Base-by-base conservation (phyloP, 1,139 yeast species). In the Zygosaccharomyces sapae region DNA sequence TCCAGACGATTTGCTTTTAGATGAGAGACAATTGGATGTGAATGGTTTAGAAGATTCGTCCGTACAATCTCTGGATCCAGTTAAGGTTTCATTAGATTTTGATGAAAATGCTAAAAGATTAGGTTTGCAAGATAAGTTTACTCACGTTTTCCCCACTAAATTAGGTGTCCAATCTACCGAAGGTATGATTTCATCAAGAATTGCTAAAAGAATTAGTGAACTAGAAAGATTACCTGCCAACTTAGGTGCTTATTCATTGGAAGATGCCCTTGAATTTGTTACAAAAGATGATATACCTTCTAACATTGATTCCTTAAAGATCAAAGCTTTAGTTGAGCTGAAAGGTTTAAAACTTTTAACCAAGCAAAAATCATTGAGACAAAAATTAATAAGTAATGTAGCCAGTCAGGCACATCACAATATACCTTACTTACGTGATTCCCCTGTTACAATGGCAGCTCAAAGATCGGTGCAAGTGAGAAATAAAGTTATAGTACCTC, bases 361-460 rank as follows among this genome's bases (percentile, higher is more conserved):
- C 1, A 84, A 86, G 58, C 99, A 94, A 63, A 90, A 90, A 63
- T 83, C 84, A 44, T 61, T 92, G 53, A 85, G 96, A 58, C 89
- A 87, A 62, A 80, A 77, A 53, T 68, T 92, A 30, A 71, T 89
- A 8, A 77, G 80, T 47, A 79, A 80, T 48, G 75, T 81, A 41
- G 85, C 95, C 6, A 73, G 79, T 36, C 79, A 79, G 53, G 79
- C 85, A 5, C 83, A 82, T 57, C 77, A 76, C 54, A 71, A 71
- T n/a, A 64, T 67, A n/a, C 68, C 70, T 3, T 60, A 58, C 41
- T 67, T 83, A 49, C 74, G 74, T 48, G 71, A 73, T 40, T 74
- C 77, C 45, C 76, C 83, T 5, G 68, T 76, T 43, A 74, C 81
- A 1, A 68, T 76, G 50, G 80, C 80, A 48, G 83, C 83, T 31